Base-by-base conservation (phyloP, 192 early-diverging fungal genomes). In the Coemansia sp. region DNA sequence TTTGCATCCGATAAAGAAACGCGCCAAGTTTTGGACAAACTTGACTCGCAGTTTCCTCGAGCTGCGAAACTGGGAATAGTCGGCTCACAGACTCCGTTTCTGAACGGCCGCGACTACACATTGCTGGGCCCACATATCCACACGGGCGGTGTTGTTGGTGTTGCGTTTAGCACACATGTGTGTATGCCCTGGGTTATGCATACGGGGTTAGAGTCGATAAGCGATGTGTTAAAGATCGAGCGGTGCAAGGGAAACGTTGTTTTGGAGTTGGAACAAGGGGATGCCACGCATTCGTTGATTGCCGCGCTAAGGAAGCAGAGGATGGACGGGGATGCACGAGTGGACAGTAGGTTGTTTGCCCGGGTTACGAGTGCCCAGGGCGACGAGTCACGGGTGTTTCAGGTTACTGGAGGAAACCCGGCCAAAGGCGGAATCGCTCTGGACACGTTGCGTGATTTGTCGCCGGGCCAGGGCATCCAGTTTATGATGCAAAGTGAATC, bases 181-280 rank as follows among this genome's bases (percentile, higher is more conserved):
- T 21, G 54, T 7, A 17, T 19, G 26, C 58, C 43, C 3, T 29
- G 23, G 12, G 58, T 74, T 7, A 5, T n/a, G 23, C 52, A 60
- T 23, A 4, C 14, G 12, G 38, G 56, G 8, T n/a, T 70, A 9
- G 54, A 57, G 52, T 37, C 67, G 7, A 57, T 77, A 11, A 72
- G 69, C 63, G 61, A 64, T n/a, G 59, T 41, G 39, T 51, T 71
- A 21, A 25, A 60, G 50, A 75, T 80, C 51, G 48, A 41, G 25
- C 50, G 72, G 9, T 64, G 67, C 52, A 69, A 75, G 60, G 78
- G 78, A 4, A 81, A 81, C 45, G 78, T 81, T n/a, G 57, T 81
- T 16, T 41, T 81, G 59, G 78, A 81, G 12, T 53, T 81, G 2
- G 78, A 81, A 31, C 37, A 68, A 10, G 72, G 69, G 3, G 62